A percentile compares a stretch with the other conserved stretches of the same genome.
Evolutionary conservation across 306 rosid species (phyloP).

Genomic region (Chamaecrista fasciculata): DNA sequence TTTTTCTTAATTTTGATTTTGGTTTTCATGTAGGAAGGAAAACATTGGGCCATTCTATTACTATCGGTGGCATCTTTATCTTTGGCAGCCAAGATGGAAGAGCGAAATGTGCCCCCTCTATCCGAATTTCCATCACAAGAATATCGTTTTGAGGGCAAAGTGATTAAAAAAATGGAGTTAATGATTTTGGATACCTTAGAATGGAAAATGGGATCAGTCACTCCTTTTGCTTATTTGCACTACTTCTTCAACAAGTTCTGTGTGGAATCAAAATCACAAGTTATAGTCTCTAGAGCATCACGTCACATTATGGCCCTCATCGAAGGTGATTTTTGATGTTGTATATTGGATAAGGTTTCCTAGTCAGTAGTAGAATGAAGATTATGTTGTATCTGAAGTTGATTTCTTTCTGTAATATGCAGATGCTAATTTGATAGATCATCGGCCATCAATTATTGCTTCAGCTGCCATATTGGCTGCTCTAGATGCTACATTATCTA

Average conservation of each 20-base stretch:
- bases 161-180: slow-evolving; percentile 72
- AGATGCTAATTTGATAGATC: slow-evolving; percentile 65
- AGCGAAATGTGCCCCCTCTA: slow-evolving; percentile 49
- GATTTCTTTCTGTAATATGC: slow-evolving; percentile 13
- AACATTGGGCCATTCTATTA: slow-evolving; percentile 71
- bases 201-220: slow-evolving; percentile 80
- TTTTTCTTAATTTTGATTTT: background rate
- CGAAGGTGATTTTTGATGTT: slow-evolving; percentile 48
- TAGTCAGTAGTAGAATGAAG: background rate
- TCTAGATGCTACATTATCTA: slow-evolving; percentile 48
- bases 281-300: slow-evolving; percentile 49
- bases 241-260: slow-evolving; percentile 60
- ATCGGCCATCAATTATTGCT: slow-evolving; percentile 68
- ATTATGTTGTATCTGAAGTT: slow-evolving; percentile 17
- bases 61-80: slow-evolving; percentile 75
- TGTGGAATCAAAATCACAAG: slow-evolving; percentile 40
- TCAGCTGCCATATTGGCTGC: slow-evolving; percentile 78
- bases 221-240: slow-evolving; percentile 73
- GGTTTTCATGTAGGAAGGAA: slow-evolving; percentile 50
- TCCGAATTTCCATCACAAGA: slow-evolving; percentile 52
- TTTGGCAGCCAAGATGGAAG: slow-evolving; percentile 95
- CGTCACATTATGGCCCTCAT: slow-evolving; percentile 47
- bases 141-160: slow-evolving; percentile 52
- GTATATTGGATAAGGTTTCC: slow-evolving; percentile 3
- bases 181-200: slow-evolving; percentile 64